These are phyloP conservation scores for Rosa hybrid DNA, from an alignment of 331 rosid species.

Conservation along the genomic window DNA sequence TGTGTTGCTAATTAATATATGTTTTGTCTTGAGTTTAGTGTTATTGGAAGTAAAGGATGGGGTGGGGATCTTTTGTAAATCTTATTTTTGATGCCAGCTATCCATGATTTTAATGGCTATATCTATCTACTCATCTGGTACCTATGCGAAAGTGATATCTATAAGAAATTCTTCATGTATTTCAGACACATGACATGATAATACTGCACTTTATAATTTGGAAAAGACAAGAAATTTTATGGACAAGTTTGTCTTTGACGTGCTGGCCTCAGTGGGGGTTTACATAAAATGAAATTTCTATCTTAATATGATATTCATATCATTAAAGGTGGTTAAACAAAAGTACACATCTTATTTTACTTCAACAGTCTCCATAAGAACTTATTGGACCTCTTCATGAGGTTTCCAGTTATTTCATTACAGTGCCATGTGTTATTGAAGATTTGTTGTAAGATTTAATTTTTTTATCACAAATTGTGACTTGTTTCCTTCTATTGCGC, in stretches of 20 bases:
- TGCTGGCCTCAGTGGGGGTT: not conserved
- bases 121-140: not conserved
- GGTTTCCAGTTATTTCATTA: not conserved
- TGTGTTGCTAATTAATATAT: not conserved
- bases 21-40: not conserved
- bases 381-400: not conserved
- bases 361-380: not conserved
- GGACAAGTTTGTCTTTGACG: not conserved
- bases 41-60: not conserved
- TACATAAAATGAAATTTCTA: not conserved
- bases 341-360: not conserved
- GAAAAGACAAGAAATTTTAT: not conserved
- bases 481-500: constrained; percentile 26
- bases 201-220: not conserved
- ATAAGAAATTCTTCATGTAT: not conserved
- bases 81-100: not conserved
- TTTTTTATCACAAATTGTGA: not conserved
- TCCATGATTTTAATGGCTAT: not conserved
- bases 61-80: not conserved
- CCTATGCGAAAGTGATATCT: not conserved
- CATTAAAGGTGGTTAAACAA: not conserved
- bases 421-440: not conserved
- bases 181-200: not conserved
- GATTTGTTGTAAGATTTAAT: not conserved
- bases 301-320: not conserved